phyloP scores from a whole-genome alignment of 1,139 yeast species.

The Pichia sp. region DNA sequence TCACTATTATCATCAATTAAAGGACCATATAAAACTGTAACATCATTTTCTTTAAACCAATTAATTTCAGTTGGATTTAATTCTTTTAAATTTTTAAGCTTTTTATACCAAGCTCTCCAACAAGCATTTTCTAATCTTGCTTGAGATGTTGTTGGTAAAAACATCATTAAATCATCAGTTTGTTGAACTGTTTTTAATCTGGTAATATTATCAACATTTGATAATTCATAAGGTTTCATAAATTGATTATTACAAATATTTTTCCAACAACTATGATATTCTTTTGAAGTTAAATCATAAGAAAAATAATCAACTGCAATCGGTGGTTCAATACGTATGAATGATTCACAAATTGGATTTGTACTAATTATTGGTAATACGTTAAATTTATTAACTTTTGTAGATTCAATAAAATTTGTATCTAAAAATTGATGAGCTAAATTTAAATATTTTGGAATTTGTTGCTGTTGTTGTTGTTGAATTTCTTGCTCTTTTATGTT shows the following conservation, averaged over 20 bases:
- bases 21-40: constrained; percentile 78
- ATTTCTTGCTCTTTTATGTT: neutral
- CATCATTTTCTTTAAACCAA: constrained; percentile 77
- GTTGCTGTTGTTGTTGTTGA: neutral
- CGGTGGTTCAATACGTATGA: constrained; percentile 19
- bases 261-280: constrained; percentile 30
- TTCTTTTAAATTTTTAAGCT: constrained; percentile 57
- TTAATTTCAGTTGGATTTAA: constrained; percentile 68
- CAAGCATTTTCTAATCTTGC: constrained; percentile 72
- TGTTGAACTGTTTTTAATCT: constrained; percentile 18
- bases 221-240: constrained; percentile 29
- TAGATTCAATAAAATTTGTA: constrained; percentile 24
- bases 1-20: constrained; percentile 27
- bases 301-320: constrained; percentile 30
- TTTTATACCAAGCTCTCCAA: constrained; percentile 88
- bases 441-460: constrained; percentile 11
- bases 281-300: constrained; percentile 22
- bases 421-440: constrained; percentile 28
- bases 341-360: constrained; percentile 9
- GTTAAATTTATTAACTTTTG: constrained; percentile 19
- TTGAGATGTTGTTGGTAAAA: constrained; percentile 33
- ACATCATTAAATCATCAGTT: constrained; percentile 29
- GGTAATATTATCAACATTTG: constrained; percentile 25
- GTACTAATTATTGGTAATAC: constrained; percentile 24
- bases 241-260: constrained; percentile 26